phyloP scores from a whole-genome alignment of 139 green algal genomes.

The Tetradesmus lagerheimii region DNA sequence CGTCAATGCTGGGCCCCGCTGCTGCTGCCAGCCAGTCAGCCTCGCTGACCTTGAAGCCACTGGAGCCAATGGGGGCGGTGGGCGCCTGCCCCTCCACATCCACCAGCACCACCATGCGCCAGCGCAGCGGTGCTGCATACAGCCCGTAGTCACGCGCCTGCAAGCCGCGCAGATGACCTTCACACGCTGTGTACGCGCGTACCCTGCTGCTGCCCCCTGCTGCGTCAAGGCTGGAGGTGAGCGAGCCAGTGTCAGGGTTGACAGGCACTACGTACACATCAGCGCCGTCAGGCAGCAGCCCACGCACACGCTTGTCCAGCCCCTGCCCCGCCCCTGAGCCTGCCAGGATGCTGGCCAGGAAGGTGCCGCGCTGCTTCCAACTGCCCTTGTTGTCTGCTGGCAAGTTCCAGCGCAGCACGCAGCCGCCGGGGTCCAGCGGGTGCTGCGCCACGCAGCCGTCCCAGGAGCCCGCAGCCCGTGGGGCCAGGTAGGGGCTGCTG shows the following conservation, averaged over 20 bases:
- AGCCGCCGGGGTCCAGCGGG: constrained; percentile 42
- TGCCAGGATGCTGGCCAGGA: constrained; percentile 21
- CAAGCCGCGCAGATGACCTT: constrained; percentile 35
- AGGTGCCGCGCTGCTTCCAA: constrained; percentile 25
- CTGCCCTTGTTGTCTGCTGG: neutral
- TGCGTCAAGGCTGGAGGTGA: neutral
- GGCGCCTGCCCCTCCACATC: neutral
- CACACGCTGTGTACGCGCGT: constrained; percentile 34
- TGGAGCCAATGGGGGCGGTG: neutral
- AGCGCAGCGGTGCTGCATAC: neutral
- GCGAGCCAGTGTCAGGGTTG: neutral
- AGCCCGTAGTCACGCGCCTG: neutral
- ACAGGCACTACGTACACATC: constrained; percentile 38
- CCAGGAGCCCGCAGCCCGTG: neutral
- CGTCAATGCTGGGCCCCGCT: neutral
- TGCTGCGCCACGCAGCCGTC: constrained; percentile 31
- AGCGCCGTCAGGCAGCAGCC: neutral
- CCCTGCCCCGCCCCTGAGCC: neutral
- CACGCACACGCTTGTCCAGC: neutral
- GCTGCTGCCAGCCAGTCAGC: constrained; percentile 18
- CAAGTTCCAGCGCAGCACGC: neutral
- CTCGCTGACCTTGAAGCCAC: neutral
- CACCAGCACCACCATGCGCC: constrained; percentile 41
- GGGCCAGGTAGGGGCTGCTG: neutral
- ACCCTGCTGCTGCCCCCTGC: constrained; percentile 16